A percentile compares a stretch with the other conserved stretches of the same genome.
Evolutionary conservation across 225 moss, liverwort and hornwort genomes (phyloP).

Genomic region (Bryum argenteum): DNA sequence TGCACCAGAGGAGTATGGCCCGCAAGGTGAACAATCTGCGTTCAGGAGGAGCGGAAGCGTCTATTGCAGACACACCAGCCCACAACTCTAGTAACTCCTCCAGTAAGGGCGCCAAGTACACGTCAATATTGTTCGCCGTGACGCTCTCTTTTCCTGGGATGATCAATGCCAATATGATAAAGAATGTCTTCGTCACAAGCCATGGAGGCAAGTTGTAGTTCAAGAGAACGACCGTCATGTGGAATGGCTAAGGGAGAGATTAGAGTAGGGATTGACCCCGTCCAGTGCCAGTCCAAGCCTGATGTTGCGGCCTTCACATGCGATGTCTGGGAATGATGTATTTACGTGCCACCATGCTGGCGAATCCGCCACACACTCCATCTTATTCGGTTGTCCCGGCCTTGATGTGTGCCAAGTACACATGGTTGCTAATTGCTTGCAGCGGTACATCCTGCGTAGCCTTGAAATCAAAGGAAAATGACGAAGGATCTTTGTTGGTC

Average conservation of each 20-base stretch:
- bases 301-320: too few relatives aligned
- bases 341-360: too few relatives aligned
- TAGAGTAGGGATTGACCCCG: neutral
- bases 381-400: too few relatives aligned
- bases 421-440: too few relatives aligned
- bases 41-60: neutral
- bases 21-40: neutral
- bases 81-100: neutral
- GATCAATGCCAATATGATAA: neutral
- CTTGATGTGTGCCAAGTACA: too few relatives aligned
- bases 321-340: too few relatives aligned
- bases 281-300: too few relatives aligned
- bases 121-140: neutral
- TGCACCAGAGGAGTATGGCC: neutral
- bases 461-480: too few relatives aligned
- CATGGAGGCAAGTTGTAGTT: neutral
- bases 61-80: neutral
- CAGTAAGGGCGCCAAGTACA: neutral
- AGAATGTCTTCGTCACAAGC: neutral
- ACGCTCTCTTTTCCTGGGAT: neutral
- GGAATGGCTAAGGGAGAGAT: neutral
- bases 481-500: too few relatives aligned
- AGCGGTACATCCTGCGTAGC: too few relatives aligned
- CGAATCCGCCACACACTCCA: too few relatives aligned
- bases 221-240: neutral